A percentile compares a stretch with the other conserved stretches of the same genome.
Conservation (phyloP, 345 rosid genomes). For the Heritiera fomes region DNA sequence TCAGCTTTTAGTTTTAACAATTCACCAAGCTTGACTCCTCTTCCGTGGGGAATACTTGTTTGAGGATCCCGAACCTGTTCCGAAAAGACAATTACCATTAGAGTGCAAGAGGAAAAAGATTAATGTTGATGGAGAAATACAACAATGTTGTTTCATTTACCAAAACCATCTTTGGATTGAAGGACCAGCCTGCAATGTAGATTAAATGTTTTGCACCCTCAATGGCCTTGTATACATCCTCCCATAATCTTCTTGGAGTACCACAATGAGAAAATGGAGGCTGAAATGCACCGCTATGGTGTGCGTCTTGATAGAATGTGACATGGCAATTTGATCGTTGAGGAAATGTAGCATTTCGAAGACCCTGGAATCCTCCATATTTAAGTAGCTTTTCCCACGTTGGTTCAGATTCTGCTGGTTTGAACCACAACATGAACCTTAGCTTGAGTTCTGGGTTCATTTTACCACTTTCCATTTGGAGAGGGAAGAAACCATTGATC, state of each 20-base stretch:
- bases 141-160: conserved; percentile 36
- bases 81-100: neutral
- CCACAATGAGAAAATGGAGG: conserved; percentile 49
- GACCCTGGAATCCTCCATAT: conserved; percentile 54
- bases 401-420: conserved; percentile 67
- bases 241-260: conserved; percentile 68
- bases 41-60: conserved; percentile 60
- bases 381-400: conserved; percentile 50
- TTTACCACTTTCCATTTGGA: conserved; percentile 48
- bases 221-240: conserved; percentile 74
- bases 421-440: conserved; percentile 76
- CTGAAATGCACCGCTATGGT: conserved; percentile 50
- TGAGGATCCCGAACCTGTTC: conserved; percentile 62
- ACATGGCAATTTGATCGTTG: conserved; percentile 71
- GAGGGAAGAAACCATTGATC: conserved; percentile 62
- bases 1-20: conserved; percentile 66
- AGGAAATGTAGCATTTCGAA: conserved; percentile 68
- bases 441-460: conserved; percentile 53
- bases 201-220: conserved; percentile 74
- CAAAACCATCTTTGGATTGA: conserved; percentile 73
- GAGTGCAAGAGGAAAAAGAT: neutral
- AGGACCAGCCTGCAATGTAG: conserved; percentile 88
- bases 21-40: conserved; percentile 72
- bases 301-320: conserved; percentile 75
- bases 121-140: neutral